Evolutionary conservation across 345 rosid species (phyloP).

Genomic region (Acer campestre): DNA sequence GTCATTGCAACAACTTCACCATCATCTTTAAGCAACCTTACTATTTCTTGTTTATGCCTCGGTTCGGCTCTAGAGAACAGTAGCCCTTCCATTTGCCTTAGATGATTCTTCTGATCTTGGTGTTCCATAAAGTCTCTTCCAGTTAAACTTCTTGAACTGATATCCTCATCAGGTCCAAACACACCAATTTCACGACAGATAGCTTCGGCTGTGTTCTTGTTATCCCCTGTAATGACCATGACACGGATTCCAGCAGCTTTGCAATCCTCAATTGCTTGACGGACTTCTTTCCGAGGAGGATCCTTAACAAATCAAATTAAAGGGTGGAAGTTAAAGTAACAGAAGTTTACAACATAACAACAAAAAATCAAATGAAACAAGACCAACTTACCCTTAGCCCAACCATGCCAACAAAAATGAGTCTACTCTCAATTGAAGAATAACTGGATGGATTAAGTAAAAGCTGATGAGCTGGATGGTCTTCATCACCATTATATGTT

Average conservation of each 20-base stretch:
- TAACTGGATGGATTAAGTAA: constrained; percentile 75
- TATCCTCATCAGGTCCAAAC: constrained; percentile 66
- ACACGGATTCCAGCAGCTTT: constrained; percentile 95
- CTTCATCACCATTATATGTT: constrained; percentile 84
- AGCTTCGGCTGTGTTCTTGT: constrained; percentile 94
- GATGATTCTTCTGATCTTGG: constrained; percentile 52
- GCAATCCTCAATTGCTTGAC: constrained; percentile 94
- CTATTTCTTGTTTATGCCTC: constrained; percentile 96
- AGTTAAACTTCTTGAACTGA: constrained; percentile 69
- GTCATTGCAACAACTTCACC: constrained; percentile 99
- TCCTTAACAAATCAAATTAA: constrained; percentile 49
- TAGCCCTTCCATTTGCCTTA: constrained; percentile 78
- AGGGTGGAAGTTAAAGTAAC: constrained; percentile 11
- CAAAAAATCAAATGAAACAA: not conserved
- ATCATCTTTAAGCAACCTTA: constrained; percentile 90
- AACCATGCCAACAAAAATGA: constrained; percentile 78
- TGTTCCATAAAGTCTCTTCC: constrained; percentile 78
- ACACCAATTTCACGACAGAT: constrained; percentile 96
- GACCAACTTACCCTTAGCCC: constrained; percentile 73
- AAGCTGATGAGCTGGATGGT: constrained; percentile 83
- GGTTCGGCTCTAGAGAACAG: constrained; percentile 98
- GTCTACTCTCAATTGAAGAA: constrained; percentile 78
- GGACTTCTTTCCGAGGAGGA: constrained; percentile 96
- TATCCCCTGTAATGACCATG: constrained; percentile 97
- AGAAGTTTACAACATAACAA: constrained; percentile 5